Evolutionary conservation across 106 monocot species (phyloP), one percentile per base, ranked within the genome.

Genomic region (Hemerocallis citrina): DNA sequence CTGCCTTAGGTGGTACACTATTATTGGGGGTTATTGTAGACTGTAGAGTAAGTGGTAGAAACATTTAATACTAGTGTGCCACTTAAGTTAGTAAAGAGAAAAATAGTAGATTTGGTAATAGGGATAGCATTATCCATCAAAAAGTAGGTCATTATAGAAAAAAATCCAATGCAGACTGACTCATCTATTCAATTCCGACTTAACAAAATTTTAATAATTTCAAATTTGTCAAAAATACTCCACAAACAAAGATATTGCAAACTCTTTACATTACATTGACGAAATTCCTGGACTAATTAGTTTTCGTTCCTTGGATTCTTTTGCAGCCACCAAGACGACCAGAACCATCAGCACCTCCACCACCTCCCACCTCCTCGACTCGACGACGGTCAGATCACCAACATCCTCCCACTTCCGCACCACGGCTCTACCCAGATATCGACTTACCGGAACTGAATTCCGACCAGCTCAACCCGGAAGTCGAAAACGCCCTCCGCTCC

Each of bases 401-500:
- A 6, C n/a, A n/a, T n/a, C 0, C 37, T 7, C 13, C 59, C 20
- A 4, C 37, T 7, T 37, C 37, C 3, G 38, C 22, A 37, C 14
- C 59, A 17, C 20, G 21, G 15, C 49, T 15, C 49, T 8, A 22
- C 16, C 19, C n/a, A n/a, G n/a, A n/a, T n/a, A n/a, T n/a, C n/a
- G n/a, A n/a, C n/a, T n/a, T n/a, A n/a, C n/a, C n/a, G n/a, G n/a
- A n/a, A n/a, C n/a, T n/a, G n/a, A n/a, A n/a, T n/a, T n/a, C n/a
- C n/a, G n/a, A n/a, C n/a, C 58, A 58, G 22, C 36, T 61, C 32
- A 70, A 61, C 51, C 69, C 69, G 0, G 69, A 70, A 21, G 46
- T 61, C 8, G 69, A 61, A 24, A 34, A 70, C 36, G 69, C 69
- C 25, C 59, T 70, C 14, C 69, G 69, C 19, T 50, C 50, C 38